These are phyloP conservation scores for Mortierella sp. DNA, from an alignment of 371 early-diverging fungal genomes.

Conservation along the genomic window DNA sequence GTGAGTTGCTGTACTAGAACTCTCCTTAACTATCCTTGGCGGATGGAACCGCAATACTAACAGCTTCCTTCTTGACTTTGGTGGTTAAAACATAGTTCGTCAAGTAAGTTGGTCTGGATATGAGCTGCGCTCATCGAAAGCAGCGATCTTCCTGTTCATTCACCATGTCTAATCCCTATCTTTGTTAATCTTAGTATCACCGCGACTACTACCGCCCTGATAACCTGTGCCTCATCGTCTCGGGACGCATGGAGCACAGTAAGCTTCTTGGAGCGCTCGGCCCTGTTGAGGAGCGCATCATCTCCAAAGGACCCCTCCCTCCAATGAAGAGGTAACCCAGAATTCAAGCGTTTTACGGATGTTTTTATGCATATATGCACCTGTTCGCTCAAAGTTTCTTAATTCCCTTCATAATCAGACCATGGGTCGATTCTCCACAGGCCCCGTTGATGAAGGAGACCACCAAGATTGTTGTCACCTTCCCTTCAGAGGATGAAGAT, in stretches of 20 bases:
- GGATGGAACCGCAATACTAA: too few relatives aligned
- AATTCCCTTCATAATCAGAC: too few relatives aligned
- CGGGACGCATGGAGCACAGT: conserved; percentile 66
- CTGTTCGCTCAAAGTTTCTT: too few relatives aligned
- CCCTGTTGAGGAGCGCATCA: conserved; percentile 68
- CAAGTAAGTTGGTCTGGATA: too few relatives aligned
- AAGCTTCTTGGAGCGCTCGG: conserved; percentile 64
- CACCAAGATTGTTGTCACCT: conserved; percentile 64
- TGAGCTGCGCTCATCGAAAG: too few relatives aligned
- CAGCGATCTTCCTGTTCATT: not conserved
- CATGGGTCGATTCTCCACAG: conserved; percentile 71
- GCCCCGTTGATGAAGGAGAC: conserved; percentile 63
- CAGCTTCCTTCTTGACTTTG: too few relatives aligned
- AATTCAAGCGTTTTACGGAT: too few relatives aligned
- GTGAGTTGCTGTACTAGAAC: conserved; percentile 39
- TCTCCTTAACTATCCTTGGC: too few relatives aligned
- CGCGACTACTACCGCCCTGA: conserved; percentile 76
- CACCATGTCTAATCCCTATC: too few relatives aligned
- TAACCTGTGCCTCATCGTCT: conserved; percentile 73
- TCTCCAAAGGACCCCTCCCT: conserved; percentile 67
- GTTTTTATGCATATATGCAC: too few relatives aligned
- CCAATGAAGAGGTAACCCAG: conserved; percentile 56
- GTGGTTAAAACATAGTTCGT: too few relatives aligned
- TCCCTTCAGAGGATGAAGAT: conserved; percentile 79
- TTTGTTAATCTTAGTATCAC: conserved; percentile 61